These are phyloP conservation scores for Infundibulicybe gibba DNA, from an alignment of 768 basidiomycete genomes.

Conservation along the genomic window DNA sequence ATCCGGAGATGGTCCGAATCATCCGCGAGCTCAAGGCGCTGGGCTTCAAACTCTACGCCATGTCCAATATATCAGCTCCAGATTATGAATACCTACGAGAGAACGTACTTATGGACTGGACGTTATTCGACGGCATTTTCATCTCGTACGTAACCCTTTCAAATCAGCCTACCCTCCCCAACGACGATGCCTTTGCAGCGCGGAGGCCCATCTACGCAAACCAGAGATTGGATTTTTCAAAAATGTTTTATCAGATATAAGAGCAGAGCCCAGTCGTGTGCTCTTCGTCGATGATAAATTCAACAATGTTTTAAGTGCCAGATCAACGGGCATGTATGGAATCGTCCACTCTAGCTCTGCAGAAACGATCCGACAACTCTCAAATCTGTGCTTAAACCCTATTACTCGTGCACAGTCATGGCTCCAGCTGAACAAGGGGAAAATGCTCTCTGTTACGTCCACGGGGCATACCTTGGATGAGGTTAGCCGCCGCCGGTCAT, in stretches of 20 bases:
- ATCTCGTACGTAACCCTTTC: constrained; percentile 22
- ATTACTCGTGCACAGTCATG: constrained; percentile 22
- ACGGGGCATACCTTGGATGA: constrained; percentile 25
- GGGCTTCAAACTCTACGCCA: constrained; percentile 30
- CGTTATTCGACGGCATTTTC: constrained; percentile 30
- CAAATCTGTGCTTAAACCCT: constrained; percentile 28
- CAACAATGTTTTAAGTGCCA: constrained; percentile 38
- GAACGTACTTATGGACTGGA: constrained; percentile 23
- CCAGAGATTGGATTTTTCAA: constrained; percentile 36
- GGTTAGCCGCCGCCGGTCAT: neutral
- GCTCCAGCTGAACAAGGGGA: constrained; percentile 21
- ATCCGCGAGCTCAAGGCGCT: constrained; percentile 29
- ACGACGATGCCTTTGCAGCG: neutral
- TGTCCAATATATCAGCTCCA: constrained; percentile 38
- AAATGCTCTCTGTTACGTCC: constrained; percentile 27
- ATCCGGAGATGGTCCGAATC: constrained; percentile 23
- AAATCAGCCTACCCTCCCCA: too few relatives aligned
- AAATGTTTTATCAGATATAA: constrained; percentile 26
- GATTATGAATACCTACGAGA: constrained; percentile 26
- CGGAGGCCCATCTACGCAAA: constrained; percentile 29
- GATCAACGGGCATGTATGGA: constrained; percentile 36
- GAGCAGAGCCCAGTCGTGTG: constrained; percentile 26
- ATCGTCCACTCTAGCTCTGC: constrained; percentile 28
- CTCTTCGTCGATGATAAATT: constrained; percentile 41
- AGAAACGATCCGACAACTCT: constrained; percentile 23